phyloP scores from a whole-genome alignment of 2,329 filamentous ascomycete genomes.

The Pseudohalonectria lignicola region DNA sequence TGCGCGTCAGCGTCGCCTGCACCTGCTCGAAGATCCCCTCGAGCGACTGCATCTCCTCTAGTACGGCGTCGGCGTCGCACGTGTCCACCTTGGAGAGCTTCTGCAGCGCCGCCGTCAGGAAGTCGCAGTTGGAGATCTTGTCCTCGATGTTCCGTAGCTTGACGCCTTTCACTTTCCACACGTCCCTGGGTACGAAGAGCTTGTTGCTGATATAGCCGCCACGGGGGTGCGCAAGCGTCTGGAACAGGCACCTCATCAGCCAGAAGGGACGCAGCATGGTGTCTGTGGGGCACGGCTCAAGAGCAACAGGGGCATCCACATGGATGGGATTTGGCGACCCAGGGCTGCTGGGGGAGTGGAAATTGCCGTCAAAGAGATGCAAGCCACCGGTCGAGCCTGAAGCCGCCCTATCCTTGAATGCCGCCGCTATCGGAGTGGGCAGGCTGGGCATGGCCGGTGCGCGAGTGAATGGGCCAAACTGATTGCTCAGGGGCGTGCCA shows the following conservation, averaged over 20 bases:
- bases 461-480: slow-evolving; percentile 42
- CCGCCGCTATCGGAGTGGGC: slow-evolving; percentile 55
- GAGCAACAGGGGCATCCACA: slow-evolving; percentile 63
- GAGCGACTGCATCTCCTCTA: slow-evolving; percentile 88
- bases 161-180: slow-evolving; percentile 88
- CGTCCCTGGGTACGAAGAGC: slow-evolving; percentile 83
- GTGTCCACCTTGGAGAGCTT: slow-evolving; percentile 79
- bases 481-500: slow-evolving; percentile 61
- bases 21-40: slow-evolving; percentile 81
- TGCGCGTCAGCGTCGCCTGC: slow-evolving; percentile 65
- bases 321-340: too few species aligned
- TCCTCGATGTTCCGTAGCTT: slow-evolving; percentile 89
- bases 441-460: slow-evolving; percentile 48
- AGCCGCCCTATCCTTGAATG: slow-evolving; percentile 47
- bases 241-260: slow-evolving; percentile 91
- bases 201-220: slow-evolving; percentile 88
- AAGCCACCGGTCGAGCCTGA: slow-evolving; percentile 55
- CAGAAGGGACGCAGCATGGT: slow-evolving; percentile 90
- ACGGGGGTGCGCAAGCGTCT: slow-evolving; percentile 81
- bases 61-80: slow-evolving; percentile 78
- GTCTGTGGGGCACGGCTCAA: slow-evolving; percentile 88
- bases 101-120: slow-evolving; percentile 76
- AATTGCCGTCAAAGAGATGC: slow-evolving; percentile 74
- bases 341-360: slow-evolving; percentile 51
- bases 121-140: slow-evolving; percentile 85